Evolutionary conservation across 345 rosid genomes (phyloP), one percentile per base, ranked within the genome.

Genomic region (Geranium brycei): DNA sequence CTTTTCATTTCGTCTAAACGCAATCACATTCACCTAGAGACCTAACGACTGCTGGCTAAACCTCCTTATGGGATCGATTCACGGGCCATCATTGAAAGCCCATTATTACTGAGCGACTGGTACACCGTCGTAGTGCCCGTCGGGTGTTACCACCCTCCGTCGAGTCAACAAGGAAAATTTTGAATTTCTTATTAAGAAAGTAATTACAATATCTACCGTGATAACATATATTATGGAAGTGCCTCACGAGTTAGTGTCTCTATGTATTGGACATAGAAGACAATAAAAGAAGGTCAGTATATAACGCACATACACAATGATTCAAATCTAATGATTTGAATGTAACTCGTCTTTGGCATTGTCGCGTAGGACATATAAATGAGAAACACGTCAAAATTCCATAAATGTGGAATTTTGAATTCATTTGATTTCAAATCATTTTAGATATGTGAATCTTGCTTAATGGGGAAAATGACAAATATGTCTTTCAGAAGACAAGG

Each of bases 321-420:
- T 53, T 8, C 8, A 53, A 53, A 53, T 53, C 8, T 53, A 53
- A 53, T 53, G 57, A 53, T 8, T 7, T 53, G 8, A 53, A 53
- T 8, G 8, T 8, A 7, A 53, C 57, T 8, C 8, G 57, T 8
- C 57, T 8, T 53, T 53, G 57, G 57, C 57, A 53, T 53, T 53
- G 8, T 53, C 57, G 8, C 8, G 8, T 53, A 7, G 57, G 57
- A 8, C 57, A 53, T 8, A 53, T 53, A 53, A 53, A 53, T 53
- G 57, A 53, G 57, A 53, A 53, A 53, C 57, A 53, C 57, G 8
- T 53, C 57, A 53, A 53, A 53, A 53, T 8, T 53, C 57, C 57
- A 53, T 53, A 8, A 53, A 53, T 8, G 8, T 53, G 57, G 57
- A 8, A 8, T 53, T 8, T 53, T 53, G 8, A 53, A 53, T 53